A percentile compares a stretch with the other conserved stretches of the same genome.
Evolutionary conservation across 1,139 yeast species (phyloP).

Genomic region (Candida smagusa): DNA sequence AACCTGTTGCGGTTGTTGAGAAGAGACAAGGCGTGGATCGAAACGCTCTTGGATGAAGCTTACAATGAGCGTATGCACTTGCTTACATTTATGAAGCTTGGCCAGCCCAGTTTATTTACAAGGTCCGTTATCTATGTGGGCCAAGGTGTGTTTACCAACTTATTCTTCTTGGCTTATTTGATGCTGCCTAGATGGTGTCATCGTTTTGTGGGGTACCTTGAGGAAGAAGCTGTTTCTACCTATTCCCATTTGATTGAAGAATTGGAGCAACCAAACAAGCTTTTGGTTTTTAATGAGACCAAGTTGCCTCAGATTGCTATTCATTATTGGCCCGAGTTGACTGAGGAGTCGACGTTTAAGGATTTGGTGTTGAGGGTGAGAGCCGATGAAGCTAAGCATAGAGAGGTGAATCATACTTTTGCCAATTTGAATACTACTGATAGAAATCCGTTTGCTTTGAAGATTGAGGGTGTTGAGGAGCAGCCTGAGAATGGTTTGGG

Average conservation of each 20-base stretch:
- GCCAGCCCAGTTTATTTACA: conserved; percentile 62
- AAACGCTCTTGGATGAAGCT: conserved; percentile 71
- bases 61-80: conserved; percentile 80
- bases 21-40: conserved; percentile 76
- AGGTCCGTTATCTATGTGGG: conserved; percentile 56
- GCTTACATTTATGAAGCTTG: conserved; percentile 63
- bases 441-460: conserved; percentile 67
- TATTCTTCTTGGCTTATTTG: conserved; percentile 61
- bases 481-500: conserved; percentile 58
- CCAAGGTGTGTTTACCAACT: conserved; percentile 69
- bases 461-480: conserved; percentile 35
- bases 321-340: conserved; percentile 58
- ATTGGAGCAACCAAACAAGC: conserved; percentile 48
- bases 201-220: conserved; percentile 74
- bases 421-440: conserved; percentile 60
- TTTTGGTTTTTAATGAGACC: conserved; percentile 46
- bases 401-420: conserved; percentile 75
- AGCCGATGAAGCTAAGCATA: conserved; percentile 70
- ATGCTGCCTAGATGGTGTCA: conserved; percentile 65
- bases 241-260: conserved; percentile 59
- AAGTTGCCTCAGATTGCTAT: conserved; percentile 57
- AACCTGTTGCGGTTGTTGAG: conserved; percentile 57
- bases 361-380: conserved; percentile 58
- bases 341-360: conserved; percentile 48
- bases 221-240: conserved; percentile 76